A percentile compares a stretch with the other conserved stretches of the same genome.
phyloP scores from a whole-genome alignment of 2,329 filamentous ascomycete species.

The Exophiala lecanii-corni region DNA sequence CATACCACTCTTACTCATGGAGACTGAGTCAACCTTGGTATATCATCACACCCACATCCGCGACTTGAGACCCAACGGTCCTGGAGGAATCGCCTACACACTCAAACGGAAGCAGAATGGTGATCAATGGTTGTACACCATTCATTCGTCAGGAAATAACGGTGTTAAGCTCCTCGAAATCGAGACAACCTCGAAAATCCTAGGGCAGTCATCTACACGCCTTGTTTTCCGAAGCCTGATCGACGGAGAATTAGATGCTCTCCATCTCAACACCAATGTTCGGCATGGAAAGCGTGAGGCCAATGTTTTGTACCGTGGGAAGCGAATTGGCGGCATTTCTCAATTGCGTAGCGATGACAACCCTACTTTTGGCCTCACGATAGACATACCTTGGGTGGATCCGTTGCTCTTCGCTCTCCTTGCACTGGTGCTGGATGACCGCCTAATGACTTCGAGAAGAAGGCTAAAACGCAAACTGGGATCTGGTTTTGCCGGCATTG shows the following conservation, averaged over 20 bases:
- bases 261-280: not conserved
- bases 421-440: constrained; percentile 1
- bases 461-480: not conserved
- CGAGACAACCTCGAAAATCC: constrained; percentile 1
- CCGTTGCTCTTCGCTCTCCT: not conserved
- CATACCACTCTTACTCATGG: not conserved
- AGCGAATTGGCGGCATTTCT: not conserved
- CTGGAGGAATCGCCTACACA: constrained; percentile 2
- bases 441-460: constrained; percentile 1
- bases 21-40: constrained; percentile 2
- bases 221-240: not conserved
- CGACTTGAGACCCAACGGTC: constrained; percentile 1
- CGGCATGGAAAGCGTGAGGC: not conserved
- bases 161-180: not conserved
- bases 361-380: not conserved
- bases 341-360: not conserved
- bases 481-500: not conserved
- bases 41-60: constrained; percentile 1
- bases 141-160: not conserved
- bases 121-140: not conserved
- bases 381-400: not conserved
- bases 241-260: constrained; percentile 1
- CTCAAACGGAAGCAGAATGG: not conserved
- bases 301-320: not conserved
- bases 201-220: not conserved